A percentile compares a stretch with the other conserved stretches of the same genome.
Evolutionary conservation across 2,329 filamentous ascomycete species (phyloP).

Genomic region (Colletotrichum brevisporum): DNA sequence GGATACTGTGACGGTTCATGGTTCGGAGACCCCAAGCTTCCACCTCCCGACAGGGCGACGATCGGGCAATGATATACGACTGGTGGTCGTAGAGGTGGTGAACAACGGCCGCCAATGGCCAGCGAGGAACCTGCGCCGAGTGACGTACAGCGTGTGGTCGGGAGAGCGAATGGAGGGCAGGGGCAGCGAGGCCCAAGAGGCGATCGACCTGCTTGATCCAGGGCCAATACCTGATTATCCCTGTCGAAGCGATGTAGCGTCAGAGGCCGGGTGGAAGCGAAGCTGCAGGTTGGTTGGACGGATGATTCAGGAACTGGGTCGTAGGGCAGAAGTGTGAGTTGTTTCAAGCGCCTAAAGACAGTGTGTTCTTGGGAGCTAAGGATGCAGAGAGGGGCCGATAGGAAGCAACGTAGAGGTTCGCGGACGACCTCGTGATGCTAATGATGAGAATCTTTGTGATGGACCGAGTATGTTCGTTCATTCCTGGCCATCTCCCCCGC

Average conservation of each 20-base stretch:
- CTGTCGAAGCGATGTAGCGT: constrained; percentile 37
- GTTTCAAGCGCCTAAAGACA: constrained; percentile 17
- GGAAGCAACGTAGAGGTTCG: neutral
- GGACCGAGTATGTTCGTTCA: too few relatives aligned
- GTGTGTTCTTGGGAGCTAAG: constrained; percentile 7
- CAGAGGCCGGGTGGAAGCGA: constrained; percentile 34
- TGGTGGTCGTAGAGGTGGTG: constrained; percentile 11
- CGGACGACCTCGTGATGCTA: neutral
- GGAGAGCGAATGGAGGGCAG: constrained; percentile 29
- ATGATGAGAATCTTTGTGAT: neutral
- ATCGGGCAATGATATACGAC: constrained; percentile 31
- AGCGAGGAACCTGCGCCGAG: constrained; percentile 26
- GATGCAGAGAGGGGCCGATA: constrained; percentile 13
- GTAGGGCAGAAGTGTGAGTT: constrained; percentile 31
- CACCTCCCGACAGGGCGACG: constrained; percentile 11
- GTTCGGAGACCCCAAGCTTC: constrained; percentile 23
- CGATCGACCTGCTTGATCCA: constrained; percentile 39
- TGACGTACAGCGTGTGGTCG: constrained; percentile 37
- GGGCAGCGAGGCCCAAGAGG: constrained; percentile 24
- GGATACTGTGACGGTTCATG: constrained; percentile 28
- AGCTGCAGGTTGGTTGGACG: constrained; percentile 34
- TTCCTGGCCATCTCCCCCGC: too few relatives aligned
- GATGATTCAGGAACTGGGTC: constrained; percentile 32
- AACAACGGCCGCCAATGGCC: constrained; percentile 30
- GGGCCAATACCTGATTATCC: constrained; percentile 41